A percentile compares a stretch with the other conserved stretches of the same genome.
phyloP scores from a whole-genome alignment of 1,284 basidiomycete species.

The Cystobasidiaceae sp. region DNA sequence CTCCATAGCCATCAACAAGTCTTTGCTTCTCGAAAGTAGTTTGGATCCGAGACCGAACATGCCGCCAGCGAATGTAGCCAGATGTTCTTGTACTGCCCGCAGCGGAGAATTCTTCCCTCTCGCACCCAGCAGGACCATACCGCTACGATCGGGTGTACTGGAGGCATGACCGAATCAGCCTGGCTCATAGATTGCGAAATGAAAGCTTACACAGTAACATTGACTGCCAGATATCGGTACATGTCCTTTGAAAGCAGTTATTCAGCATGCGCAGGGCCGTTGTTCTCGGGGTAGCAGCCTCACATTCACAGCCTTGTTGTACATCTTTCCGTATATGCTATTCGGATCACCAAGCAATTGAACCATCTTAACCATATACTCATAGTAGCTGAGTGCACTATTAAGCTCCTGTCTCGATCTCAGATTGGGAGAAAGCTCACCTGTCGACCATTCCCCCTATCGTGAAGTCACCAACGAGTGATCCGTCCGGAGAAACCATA shows the following conservation, averaged over 20 bases:
- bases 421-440: not conserved
- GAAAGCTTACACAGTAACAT: constrained; percentile 35
- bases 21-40: constrained; percentile 49
- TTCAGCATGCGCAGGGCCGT: not conserved
- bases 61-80: constrained; percentile 54
- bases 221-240: not conserved
- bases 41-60: constrained; percentile 55
- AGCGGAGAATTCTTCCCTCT: constrained; percentile 23
- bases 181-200: constrained; percentile 36
- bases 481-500: not conserved
- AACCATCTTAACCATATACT: constrained; percentile 55
- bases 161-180: not conserved
- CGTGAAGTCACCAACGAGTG: constrained; percentile 33
- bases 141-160: not conserved
- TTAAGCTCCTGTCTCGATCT: not conserved
- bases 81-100: constrained; percentile 44
- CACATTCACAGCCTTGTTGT: constrained; percentile 50
- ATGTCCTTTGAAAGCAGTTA: not conserved
- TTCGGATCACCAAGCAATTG: constrained; percentile 50
- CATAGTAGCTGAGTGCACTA: constrained; percentile 51
- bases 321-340: constrained; percentile 52
- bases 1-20: constrained; percentile 46
- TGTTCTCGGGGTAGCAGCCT: constrained; percentile 37
- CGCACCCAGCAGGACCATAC: constrained; percentile 29
- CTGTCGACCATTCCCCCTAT: constrained; percentile 51